Conservation (phyloP, 176 grass and related monocot species). For the Aegilops tauschii region DNA sequence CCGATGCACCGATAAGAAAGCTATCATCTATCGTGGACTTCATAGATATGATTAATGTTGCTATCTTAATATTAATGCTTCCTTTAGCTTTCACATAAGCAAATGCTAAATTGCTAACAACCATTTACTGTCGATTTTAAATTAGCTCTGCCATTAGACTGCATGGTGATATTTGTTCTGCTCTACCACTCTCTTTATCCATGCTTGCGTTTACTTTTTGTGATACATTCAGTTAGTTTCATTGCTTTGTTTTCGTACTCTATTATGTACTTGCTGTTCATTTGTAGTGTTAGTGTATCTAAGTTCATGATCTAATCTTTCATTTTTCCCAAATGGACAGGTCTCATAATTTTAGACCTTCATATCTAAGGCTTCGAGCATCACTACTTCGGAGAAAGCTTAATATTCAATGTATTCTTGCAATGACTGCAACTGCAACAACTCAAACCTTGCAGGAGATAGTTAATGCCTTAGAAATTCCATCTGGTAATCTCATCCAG, state of each 20-base stretch:
- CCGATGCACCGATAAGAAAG: background rate
- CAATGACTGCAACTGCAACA: constrained; percentile 98
- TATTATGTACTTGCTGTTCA: constrained; percentile 1
- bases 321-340: constrained; percentile 42
- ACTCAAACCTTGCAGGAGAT: constrained; percentile 78
- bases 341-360: constrained; percentile 99
- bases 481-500: constrained; percentile 61
- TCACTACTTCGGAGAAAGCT: constrained; percentile 77
- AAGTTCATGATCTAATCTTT: constrained; percentile 23
- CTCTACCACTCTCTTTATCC: background rate
- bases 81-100: background rate
- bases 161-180: background rate
- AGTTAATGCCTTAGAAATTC: constrained; percentile 81
- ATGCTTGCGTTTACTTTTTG: background rate
- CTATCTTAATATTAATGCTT: background rate
- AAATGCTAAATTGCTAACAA: background rate
- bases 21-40: background rate
- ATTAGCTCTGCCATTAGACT: background rate
- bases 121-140: background rate
- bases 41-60: background rate
- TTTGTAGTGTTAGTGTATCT: constrained; percentile 6
- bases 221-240: constrained; percentile 1
- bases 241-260: background rate
- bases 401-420: constrained; percentile 81
- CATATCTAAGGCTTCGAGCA: constrained; percentile 87